Percentiles rank a stretch among this genome's conserved stretches.
phyloP scores from a whole-genome alignment of 164 flowering plant genomes.

The Dillenia suffruticosa region DNA sequence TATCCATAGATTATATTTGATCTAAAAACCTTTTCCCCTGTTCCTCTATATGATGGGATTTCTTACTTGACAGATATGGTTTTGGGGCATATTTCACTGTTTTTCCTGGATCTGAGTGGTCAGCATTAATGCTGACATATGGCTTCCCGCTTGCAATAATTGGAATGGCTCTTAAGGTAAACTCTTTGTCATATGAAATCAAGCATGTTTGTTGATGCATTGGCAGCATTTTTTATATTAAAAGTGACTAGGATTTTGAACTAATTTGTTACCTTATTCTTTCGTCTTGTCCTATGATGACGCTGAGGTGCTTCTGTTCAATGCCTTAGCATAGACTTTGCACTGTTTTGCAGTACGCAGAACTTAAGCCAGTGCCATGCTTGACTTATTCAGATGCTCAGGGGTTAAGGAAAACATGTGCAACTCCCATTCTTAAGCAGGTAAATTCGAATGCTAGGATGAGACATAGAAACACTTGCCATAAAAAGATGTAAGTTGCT shows the following conservation, averaged over 20 bases:
- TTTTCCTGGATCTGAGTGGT: constrained; percentile 97
- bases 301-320: no score
- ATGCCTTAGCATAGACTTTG: constrained; percentile 3
- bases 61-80: constrained; percentile 59
- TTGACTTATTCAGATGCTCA: constrained; percentile 80
- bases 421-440: constrained; percentile 90
- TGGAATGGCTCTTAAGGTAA: constrained; percentile 98
- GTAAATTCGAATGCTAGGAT: no score
- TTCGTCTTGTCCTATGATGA: no score
- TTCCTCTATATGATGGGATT: background rate
- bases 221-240: no score
- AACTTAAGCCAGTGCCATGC: constrained; percentile 97
- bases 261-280: no score
- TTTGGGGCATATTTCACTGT: constrained; percentile 96
- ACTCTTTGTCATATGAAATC: background rate
- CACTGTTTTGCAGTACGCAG: constrained; percentile 70
- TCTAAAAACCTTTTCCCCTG: background rate
- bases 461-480: no score
- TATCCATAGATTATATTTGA: background rate
- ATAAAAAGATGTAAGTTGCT: background rate
- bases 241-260: no score
- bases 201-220: no score
- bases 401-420: constrained; percentile 65
- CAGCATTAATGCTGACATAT: constrained; percentile 93
- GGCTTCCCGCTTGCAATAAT: constrained; percentile 97